phyloP scores from a whole-genome alignment of 176 grass and related monocot species.

The Chrysopogon serrulatus region DNA sequence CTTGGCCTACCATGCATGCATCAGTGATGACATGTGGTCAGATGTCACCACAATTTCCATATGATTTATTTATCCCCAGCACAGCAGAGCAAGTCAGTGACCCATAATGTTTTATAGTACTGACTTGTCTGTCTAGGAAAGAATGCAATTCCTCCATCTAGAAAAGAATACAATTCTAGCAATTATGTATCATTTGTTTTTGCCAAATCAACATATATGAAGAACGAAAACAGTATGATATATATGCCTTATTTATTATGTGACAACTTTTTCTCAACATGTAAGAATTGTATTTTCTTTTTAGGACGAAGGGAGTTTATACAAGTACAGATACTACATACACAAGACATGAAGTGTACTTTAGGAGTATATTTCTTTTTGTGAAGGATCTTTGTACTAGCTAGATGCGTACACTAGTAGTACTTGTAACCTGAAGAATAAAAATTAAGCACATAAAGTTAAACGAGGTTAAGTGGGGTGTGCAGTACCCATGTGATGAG shows the following conservation, averaged over 20 bases:
- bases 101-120: background rate
- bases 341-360: background rate
- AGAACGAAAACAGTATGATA: background rate
- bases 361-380: background rate
- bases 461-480: background rate
- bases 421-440: background rate
- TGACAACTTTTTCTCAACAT: background rate
- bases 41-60: slow-evolving; percentile 5
- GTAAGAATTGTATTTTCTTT: background rate
- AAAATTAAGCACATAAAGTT: background rate
- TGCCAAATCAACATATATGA: too few species aligned
- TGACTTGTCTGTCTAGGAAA: background rate
- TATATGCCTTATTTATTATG: background rate
- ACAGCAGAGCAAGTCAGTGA: background rate
- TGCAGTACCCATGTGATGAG: slow-evolving; percentile 36
- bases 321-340: too few species aligned
- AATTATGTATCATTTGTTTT: too few species aligned
- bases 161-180: background rate
- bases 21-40: slow-evolving; percentile 5
- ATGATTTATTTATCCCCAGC: background rate
- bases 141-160: background rate
- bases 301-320: background rate
- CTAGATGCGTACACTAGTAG: background rate
- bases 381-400: background rate
- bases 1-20: slow-evolving; percentile 15